Conservation (phyloP, 2,329 filamentous ascomycete species). For the Pseudocercospora pini-densiflorae region DNA sequence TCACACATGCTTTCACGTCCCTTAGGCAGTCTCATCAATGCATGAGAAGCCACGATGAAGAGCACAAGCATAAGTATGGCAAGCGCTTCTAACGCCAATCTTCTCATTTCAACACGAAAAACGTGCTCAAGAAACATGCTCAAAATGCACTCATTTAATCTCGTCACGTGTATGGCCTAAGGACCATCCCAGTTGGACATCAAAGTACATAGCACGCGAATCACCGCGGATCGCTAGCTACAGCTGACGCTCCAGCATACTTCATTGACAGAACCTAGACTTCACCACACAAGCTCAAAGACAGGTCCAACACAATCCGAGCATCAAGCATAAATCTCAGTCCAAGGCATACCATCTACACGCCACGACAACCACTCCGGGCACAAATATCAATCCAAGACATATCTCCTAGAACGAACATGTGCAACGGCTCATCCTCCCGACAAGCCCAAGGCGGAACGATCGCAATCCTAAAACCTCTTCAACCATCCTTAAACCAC, state of each 20-base stretch:
- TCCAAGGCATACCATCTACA: not conserved
- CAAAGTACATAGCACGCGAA: conserved; percentile 1
- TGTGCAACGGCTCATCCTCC: conserved; percentile 33
- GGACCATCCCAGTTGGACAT: conserved; percentile 4
- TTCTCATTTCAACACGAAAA: not conserved
- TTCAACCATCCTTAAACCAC: conserved; percentile 20
- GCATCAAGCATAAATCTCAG: no score
- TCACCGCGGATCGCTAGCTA: not conserved
- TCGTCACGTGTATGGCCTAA: not conserved
- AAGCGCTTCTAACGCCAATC: not conserved
- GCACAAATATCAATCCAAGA: no score
- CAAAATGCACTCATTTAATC: conserved; percentile 10
- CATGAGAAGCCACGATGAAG: not conserved
- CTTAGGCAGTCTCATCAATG: no score
- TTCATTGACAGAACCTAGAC: not conserved
- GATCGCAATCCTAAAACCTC: conserved; percentile 33
- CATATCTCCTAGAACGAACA: conserved; percentile 6
- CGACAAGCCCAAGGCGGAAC: conserved; percentile 32
- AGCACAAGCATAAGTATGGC: not conserved
- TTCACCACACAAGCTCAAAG: not conserved
- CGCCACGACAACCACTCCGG: no score
- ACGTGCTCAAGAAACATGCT: conserved; percentile 5
- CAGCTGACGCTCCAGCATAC: not conserved
- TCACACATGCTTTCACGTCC: not conserved
- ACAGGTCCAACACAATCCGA: not conserved